A percentile compares a stretch with the other conserved stretches of the same genome.
These are phyloP conservation scores for Linnemannia hyalina DNA, from an alignment of 192 early-diverging fungal genomes.

Conservation along the genomic window DNA sequence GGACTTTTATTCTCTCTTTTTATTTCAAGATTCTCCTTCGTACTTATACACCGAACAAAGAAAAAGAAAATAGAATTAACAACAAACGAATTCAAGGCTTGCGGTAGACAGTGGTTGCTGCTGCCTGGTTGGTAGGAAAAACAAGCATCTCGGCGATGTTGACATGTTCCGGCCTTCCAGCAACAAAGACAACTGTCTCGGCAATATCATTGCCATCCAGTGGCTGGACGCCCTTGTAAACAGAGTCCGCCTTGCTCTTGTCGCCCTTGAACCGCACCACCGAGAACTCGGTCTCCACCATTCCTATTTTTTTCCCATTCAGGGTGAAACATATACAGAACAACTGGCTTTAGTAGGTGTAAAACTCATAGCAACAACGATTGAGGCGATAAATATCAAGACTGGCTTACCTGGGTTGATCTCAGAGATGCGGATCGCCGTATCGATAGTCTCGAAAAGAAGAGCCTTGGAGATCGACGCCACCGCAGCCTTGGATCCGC, in stretches of 20 bases:
- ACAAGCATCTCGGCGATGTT: constrained; percentile 76
- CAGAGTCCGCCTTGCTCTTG: constrained; percentile 69
- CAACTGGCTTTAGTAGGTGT: not conserved
- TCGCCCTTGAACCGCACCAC: constrained; percentile 83
- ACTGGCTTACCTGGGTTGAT: constrained; percentile 75
- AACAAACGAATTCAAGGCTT: not conserved
- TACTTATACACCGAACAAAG: too few relatives aligned
- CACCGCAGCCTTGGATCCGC: constrained; percentile 87
- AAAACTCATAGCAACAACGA: not conserved
- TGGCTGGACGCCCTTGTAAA: constrained; percentile 76
- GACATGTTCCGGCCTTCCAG: constrained; percentile 79
- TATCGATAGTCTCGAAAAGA: constrained; percentile 79
- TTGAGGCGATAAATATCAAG: not conserved
- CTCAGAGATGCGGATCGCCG: constrained; percentile 79
- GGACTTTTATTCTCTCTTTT: too few relatives aligned
- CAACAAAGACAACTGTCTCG: constrained; percentile 85
- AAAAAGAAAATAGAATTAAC: too few relatives aligned
- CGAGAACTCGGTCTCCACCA: constrained; percentile 95
- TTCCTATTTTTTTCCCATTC: constrained; percentile 16
- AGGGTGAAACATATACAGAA: not conserved
- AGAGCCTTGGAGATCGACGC: constrained; percentile 84
- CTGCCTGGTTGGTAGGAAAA: constrained; percentile 53
- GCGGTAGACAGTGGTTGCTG: constrained; percentile 45
- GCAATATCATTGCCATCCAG: constrained; percentile 54
- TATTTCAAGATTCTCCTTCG: too few relatives aligned